Conservation (phyloP, 305 asterid species). For the Fraxinus paxiana region DNA sequence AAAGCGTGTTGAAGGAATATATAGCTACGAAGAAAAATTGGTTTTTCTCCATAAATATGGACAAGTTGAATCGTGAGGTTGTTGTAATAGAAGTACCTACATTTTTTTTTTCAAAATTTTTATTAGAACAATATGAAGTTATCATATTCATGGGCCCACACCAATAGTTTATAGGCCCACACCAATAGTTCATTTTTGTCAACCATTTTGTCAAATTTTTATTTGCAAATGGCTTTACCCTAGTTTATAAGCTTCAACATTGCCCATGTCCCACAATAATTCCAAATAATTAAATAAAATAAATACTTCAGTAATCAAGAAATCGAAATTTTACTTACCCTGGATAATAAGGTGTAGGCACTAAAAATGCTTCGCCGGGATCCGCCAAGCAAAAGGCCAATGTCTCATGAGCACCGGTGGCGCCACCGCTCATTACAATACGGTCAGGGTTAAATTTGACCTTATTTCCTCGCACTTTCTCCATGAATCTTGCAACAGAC, state of each 20-base stretch:
- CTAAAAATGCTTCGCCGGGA: slow-evolving; percentile 70
- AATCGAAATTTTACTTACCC: slow-evolving; percentile 36
- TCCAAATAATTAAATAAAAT: neutral
- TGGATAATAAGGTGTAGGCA: slow-evolving; percentile 76
- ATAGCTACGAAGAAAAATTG: neutral
- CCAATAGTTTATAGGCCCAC: slow-evolving; percentile 20
- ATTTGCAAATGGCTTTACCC: too few relatives aligned
- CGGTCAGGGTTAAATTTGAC: slow-evolving; percentile 57
- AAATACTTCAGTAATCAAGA: neutral
- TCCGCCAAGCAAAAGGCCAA: slow-evolving; percentile 74
- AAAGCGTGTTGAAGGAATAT: neutral
- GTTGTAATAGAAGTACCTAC: slow-evolving; percentile 7
- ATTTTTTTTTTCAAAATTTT: neutral
- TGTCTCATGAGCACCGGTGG: slow-evolving; percentile 72
- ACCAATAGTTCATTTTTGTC: slow-evolving; percentile 14
- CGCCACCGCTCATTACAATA: slow-evolving; percentile 83
- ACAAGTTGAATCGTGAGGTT: neutral
- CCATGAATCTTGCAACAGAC: slow-evolving; percentile 82
- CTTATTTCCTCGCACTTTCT: slow-evolving; percentile 57
- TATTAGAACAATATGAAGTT: neutral
- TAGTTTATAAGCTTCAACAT: neutral
- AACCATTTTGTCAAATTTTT: too few relatives aligned
- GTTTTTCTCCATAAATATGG: slow-evolving; percentile 3
- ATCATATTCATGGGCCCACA: slow-evolving; percentile 10
- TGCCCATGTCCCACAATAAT: neutral